Conservation (phyloP, 2,329 filamentous ascomycete species). For the Colletotrichum sp. region DNA sequence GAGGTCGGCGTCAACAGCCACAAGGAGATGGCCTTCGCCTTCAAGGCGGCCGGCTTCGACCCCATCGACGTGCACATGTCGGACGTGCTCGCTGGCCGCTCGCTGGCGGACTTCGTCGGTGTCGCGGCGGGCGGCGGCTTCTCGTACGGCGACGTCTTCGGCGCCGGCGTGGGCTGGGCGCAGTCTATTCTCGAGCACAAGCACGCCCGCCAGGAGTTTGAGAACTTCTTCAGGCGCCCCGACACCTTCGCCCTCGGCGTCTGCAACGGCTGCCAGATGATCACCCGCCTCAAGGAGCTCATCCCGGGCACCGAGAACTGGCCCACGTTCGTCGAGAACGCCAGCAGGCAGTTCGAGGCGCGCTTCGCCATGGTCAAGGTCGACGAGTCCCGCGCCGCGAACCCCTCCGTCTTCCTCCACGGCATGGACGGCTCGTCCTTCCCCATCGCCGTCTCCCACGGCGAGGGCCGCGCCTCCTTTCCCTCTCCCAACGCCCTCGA, state of each 20-base stretch:
- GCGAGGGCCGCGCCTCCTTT: slow-evolving; percentile 85
- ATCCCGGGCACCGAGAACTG: slow-evolving; percentile 85
- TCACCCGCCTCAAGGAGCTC: slow-evolving; percentile 77
- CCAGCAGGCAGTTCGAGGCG: slow-evolving; percentile 88
- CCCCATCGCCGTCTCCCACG: slow-evolving; percentile 88
- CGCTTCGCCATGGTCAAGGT: slow-evolving; percentile 87
- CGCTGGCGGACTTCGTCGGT: slow-evolving; percentile 82
- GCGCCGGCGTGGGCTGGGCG: slow-evolving; percentile 96
- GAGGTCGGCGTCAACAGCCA: slow-evolving; percentile 97
- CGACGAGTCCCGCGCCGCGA: slow-evolving; percentile 44
- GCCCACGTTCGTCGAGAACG: slow-evolving; percentile 87
- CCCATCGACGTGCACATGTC: slow-evolving; percentile 97
- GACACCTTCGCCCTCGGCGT: slow-evolving; percentile 95
- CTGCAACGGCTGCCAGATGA: slow-evolving; percentile 97
- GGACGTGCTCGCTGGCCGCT: slow-evolving; percentile 81
- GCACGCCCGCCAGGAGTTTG: slow-evolving; percentile 77
- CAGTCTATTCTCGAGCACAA: slow-evolving; percentile 90
- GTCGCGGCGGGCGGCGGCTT: slow-evolving; percentile 96
- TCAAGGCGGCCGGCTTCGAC: slow-evolving; percentile 88
- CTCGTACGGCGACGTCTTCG: slow-evolving; percentile 85
- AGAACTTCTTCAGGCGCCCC: slow-evolving; percentile 81
- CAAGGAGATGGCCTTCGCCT: slow-evolving; percentile 98
- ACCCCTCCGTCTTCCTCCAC: slow-evolving; percentile 83
- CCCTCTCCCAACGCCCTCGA: slow-evolving; percentile 55
- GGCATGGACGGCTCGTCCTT: slow-evolving; percentile 84